Conservation (phyloP, 1,284 basidiomycete genomes). For the Paramarasmius palmivorus region DNA sequence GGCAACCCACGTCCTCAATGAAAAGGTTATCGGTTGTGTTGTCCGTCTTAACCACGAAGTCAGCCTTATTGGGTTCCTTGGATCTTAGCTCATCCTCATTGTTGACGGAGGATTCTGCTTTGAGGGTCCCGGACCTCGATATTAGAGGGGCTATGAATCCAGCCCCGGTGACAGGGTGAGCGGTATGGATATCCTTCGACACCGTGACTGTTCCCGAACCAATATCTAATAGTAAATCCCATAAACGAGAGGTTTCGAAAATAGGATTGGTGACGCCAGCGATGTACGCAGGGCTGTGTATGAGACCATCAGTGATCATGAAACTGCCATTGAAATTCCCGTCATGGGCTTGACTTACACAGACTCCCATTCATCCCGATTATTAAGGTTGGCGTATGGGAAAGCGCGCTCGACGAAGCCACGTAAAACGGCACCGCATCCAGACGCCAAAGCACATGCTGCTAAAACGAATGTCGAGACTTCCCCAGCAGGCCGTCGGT, state of each 20-base stretch:
- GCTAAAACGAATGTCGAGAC: constrained; percentile 91
- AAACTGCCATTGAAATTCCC: background rate
- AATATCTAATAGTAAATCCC: constrained; percentile 94
- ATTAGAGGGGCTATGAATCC: constrained; percentile 36
- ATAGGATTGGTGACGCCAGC: constrained; percentile 97
- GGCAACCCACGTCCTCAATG: constrained; percentile 82
- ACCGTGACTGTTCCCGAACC: constrained; percentile 85
- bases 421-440: constrained; percentile 81
- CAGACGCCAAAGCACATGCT: constrained; percentile 89
- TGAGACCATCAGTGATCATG: background rate
- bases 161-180: constrained; percentile 46
- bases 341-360: constrained; percentile 53
- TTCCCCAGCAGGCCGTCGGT: constrained; percentile 81
- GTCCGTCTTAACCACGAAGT: constrained; percentile 55
- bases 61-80: constrained; percentile 29
- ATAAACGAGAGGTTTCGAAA: constrained; percentile 83
- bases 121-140: constrained; percentile 57
- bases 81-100: constrained; percentile 62
- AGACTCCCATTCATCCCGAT: constrained; percentile 86
- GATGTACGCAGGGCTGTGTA: constrained; percentile 80
- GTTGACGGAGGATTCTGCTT: constrained; percentile 56
- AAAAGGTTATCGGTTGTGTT: constrained; percentile 79
- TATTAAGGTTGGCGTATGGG: constrained; percentile 90
- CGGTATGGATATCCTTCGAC: constrained; percentile 76
- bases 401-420: constrained; percentile 90